These are phyloP conservation scores for Dioscorea zingiberensis DNA, from an alignment of 106 monocot species.

Conservation along the genomic window DNA sequence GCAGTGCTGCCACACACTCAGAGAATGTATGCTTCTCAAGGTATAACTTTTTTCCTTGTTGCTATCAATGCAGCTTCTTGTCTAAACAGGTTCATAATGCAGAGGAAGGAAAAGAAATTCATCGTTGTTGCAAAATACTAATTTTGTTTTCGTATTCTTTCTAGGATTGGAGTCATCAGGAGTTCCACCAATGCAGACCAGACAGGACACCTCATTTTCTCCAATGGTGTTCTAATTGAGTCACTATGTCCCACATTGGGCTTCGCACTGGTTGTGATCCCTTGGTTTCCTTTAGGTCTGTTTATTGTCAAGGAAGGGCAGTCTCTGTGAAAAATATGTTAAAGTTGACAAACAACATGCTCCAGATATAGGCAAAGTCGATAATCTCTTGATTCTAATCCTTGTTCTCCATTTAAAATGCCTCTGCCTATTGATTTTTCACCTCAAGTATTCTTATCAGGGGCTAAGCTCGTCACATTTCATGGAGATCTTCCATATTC, in stretches of 20 bases:
- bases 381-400: not conserved
- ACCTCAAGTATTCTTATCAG: conserved; percentile 11
- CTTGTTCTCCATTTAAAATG: not conserved
- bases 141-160: conserved; percentile 2
- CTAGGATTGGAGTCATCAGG: conserved; percentile 23
- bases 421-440: not conserved
- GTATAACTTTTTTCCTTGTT: not conserved
- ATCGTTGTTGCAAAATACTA: not conserved
- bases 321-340: conserved; percentile 46
- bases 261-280: conserved; percentile 42
- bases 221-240: conserved; percentile 69
- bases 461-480: conserved; percentile 72
- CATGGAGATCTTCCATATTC: conserved; percentile 87
- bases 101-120: too few relatives aligned
- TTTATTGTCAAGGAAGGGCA: conserved; percentile 72
- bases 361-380: conserved; percentile 47
- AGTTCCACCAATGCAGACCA: conserved; percentile 25
- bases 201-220: conserved; percentile 67
- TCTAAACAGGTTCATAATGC: not conserved
- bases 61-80: too few relatives aligned
- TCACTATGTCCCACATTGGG: conserved; percentile 73
- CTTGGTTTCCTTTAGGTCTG: conserved; percentile 88
- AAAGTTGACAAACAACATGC: conserved; percentile 63
- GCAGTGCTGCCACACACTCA: conserved; percentile 70
- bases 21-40: conserved; percentile 35